Evolutionary conservation across 2,329 filamentous ascomycete species (phyloP).

Genomic region (Talaromyces sp.): DNA sequence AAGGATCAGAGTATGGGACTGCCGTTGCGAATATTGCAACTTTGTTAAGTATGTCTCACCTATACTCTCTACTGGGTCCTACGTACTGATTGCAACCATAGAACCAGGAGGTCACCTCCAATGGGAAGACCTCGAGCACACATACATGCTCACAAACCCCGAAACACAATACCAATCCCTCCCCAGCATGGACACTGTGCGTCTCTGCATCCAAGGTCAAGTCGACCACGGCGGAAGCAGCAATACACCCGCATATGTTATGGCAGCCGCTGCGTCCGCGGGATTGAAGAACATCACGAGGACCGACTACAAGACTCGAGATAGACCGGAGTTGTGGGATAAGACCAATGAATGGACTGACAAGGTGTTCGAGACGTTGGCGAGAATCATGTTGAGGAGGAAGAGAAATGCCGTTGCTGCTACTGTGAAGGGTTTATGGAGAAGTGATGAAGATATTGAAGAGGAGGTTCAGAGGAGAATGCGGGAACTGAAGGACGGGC

Average conservation of each 20-base stretch:
- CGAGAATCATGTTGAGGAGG: not conserved
- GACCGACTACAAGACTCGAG: not conserved
- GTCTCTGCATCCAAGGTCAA: not conserved
- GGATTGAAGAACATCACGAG: not conserved
- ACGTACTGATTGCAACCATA: constrained; percentile 4
- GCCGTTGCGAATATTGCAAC: constrained; percentile 27
- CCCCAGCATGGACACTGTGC: constrained; percentile 1
- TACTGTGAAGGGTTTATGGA: not conserved
- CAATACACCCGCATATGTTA: constrained; percentile 1
- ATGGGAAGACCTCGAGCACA: constrained; percentile 28
- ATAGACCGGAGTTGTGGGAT: constrained; percentile 8
- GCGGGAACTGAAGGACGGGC: not conserved
- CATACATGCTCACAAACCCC: constrained; percentile 20
- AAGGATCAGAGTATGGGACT: constrained; percentile 22
- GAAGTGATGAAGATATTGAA: constrained; percentile 2
- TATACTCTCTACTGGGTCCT: not conserved
- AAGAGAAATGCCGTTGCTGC: not conserved
- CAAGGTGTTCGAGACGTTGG: not conserved
- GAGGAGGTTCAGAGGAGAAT: not conserved
- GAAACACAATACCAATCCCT: not conserved
- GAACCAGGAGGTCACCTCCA: constrained; percentile 28
- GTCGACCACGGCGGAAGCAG: not conserved
- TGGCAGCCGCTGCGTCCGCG: not conserved
- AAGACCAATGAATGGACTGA: constrained; percentile 3
- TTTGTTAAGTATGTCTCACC: constrained; percentile 26